These are phyloP conservation scores for Nakazawaea populi DNA, from an alignment of 805 yeast genomes.

Conservation along the genomic window DNA sequence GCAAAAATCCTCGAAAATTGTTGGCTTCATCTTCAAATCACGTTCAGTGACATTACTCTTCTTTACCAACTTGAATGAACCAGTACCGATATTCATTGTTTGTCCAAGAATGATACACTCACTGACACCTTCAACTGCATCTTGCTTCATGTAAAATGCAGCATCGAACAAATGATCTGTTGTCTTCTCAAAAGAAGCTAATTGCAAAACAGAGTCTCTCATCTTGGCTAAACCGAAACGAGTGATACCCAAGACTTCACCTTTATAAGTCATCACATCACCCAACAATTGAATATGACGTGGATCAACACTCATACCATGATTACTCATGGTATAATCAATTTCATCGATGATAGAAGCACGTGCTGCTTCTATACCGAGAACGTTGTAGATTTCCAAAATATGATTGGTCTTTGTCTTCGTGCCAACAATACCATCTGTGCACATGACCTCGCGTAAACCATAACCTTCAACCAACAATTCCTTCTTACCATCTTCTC, in stretches of 20 bases:
- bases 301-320: constrained; percentile 99
- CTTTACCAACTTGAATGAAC: constrained; percentile 83
- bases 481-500: constrained; percentile 82
- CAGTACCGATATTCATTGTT: constrained; percentile 97
- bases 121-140: constrained; percentile 93
- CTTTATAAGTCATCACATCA: constrained; percentile 98
- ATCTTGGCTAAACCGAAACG: constrained; percentile 96
- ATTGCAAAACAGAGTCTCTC: constrained; percentile 95
- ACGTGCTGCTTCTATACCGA: constrained; percentile 98
- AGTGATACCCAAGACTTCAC: constrained; percentile 96
- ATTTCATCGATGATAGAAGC: constrained; percentile 89
- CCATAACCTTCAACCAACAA: constrained; percentile 97
- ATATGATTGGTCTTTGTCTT: constrained; percentile 89
- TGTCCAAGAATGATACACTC: constrained; percentile 97
- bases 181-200: constrained; percentile 97
- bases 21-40: constrained; percentile 35
- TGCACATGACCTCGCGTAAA: constrained; percentile 89
- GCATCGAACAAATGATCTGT: constrained; percentile 98
- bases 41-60: constrained; percentile 39
- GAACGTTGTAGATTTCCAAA: constrained; percentile 78
- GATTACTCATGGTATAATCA: constrained; percentile 96
- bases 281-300: constrained; percentile 97
- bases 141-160: constrained; percentile 95
- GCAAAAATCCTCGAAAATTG: constrained; percentile 43
- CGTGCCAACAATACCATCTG: constrained; percentile 91